phyloP scores from a whole-genome alignment of 441 rosid species.

The Populus trichocarpa region DNA sequence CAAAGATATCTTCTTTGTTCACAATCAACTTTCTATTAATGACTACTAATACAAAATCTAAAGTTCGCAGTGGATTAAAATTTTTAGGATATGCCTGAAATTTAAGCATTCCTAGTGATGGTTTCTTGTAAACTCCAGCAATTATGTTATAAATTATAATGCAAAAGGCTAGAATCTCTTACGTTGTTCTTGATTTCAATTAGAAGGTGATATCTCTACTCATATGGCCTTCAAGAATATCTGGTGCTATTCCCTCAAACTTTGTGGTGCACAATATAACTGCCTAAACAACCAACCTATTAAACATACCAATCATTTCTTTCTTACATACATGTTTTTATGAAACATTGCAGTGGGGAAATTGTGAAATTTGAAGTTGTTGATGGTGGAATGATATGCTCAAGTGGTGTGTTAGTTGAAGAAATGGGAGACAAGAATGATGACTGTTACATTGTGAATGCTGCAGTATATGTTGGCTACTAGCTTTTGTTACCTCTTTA shows the following conservation, averaged over 20 bases:
- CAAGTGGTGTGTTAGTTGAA: constrained; percentile 84
- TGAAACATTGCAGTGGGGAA: constrained; percentile 47
- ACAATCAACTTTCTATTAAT: too few species aligned
- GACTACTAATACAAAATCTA: too few species aligned
- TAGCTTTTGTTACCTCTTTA: constrained; percentile 24
- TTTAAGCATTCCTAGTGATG: too few species aligned
- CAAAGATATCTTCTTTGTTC: too few species aligned
- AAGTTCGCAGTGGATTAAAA: too few species aligned
- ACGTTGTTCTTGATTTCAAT: not conserved
- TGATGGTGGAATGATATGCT: constrained; percentile 92
- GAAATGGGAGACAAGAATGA: constrained; percentile 96
- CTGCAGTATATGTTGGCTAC: constrained; percentile 87
- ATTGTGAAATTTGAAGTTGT: constrained; percentile 56
- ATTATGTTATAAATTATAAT: too few species aligned
- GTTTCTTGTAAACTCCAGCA: not conserved
- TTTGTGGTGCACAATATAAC: not conserved
- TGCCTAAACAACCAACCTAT: not conserved
- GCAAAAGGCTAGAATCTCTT: not conserved
- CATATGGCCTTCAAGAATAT: not conserved
- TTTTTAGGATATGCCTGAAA: too few species aligned
- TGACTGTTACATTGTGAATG: constrained; percentile 87
- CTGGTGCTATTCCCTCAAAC: not conserved
- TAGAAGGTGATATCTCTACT: not conserved
- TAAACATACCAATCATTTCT: not conserved
- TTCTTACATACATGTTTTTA: too few species aligned